Base-by-base conservation (phyloP, 2,329 filamentous ascomycete genomes). In the Neocucurbitaria cava region DNA sequence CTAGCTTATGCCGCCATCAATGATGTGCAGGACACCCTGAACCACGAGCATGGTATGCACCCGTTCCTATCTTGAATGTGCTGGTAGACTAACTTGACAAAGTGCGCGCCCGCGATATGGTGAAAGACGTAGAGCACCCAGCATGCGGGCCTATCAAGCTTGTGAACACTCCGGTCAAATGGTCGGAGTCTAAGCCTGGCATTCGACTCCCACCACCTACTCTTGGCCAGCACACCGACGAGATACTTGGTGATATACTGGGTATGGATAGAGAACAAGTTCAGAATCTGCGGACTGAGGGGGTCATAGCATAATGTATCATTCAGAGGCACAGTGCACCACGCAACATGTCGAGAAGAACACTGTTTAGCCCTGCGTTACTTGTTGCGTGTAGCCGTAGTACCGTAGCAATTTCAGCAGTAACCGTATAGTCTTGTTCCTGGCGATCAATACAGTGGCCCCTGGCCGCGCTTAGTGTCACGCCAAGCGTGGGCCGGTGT, bases 151-250 rank as follows among this genome's bases (percentile, higher is more conserved):
- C 88, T 0, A 89, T 99, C 59, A 93, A 92, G 77, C 80, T 99
- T 70, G 89, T 99, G 49, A 97, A 96, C 69, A 96, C 92, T 0
- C 95, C 95, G 0, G 88, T 99, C 54, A 99, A 99, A 75, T 96
- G 92, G 75, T 96, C 92, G 5, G 87, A 93, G 63, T 90, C 89
- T 23, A 87, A 84, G 63, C 92, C 93, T 0, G 85, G 86, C 3
- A 87, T 96, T 35, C 83, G 94, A 30, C 89, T 82, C 3, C 85
- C 90, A 23, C 95, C 95, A 17, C 95, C 95, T 1, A 90, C 89
- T 7, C 78, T 99, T 30, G 95, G 75, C 9, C 74, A 77, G 52
- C 74, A 77, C 50, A 77, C 74, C 5, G 62, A 76, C 39, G 74
- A 76, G 40, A 69, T 77, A 15, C 58, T 77, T 15, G 59, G 60